Base-by-base conservation (phyloP, 352 stramenopile genomes). In the Ophiocytium majus region DNA sequence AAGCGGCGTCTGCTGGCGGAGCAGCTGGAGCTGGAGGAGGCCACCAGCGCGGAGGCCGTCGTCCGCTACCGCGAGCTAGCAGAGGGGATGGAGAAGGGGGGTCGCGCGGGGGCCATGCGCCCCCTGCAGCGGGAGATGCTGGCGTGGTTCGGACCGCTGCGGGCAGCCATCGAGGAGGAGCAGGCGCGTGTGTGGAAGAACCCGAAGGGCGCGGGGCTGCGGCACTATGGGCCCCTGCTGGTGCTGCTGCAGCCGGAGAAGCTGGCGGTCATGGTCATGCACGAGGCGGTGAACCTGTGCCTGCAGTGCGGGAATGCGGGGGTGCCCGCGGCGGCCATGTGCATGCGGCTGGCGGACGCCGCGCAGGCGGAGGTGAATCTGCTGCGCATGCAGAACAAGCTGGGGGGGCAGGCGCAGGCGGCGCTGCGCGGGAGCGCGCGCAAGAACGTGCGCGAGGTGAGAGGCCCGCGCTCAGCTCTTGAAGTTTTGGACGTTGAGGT, bases 221-320 rank as follows among this genome's bases (percentile, higher is more conserved):
- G 78, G 10, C 82, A 76, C 19, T 88, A 89, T 63, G 85, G 85
- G 19, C 82, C 85, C 36, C 76, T 89, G n/a, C 74, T 89, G 0
- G 76, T 86, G 36, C 81, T 89, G 66, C 76, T 89, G 32, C 81
- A 85, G 49, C 82, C 85, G 31, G 85, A 89, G 0, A 89, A 89
- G 82, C 82, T 87, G 31, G 85, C 85, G 28, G 85, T 89, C 0
- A 71, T 89, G 83, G 83, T 86, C 31, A 83, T 89, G 66, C 81
- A 89, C 50, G 85, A 89, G 82, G 78, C 82, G 19, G 57, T 89
- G 35, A 89, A 89, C 49, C 63, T 86, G 23, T 85, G 80, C 82
- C 37, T 89, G 9, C 78, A 80, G 33, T 50, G 81, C 50, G 82
- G 85, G 64, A 89, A 89, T 66, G 50, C 71, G 32, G 85, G 85